Evolutionary conservation across 192 early-diverging fungal genomes (phyloP).

Genomic region (Coemansia sp.): DNA sequence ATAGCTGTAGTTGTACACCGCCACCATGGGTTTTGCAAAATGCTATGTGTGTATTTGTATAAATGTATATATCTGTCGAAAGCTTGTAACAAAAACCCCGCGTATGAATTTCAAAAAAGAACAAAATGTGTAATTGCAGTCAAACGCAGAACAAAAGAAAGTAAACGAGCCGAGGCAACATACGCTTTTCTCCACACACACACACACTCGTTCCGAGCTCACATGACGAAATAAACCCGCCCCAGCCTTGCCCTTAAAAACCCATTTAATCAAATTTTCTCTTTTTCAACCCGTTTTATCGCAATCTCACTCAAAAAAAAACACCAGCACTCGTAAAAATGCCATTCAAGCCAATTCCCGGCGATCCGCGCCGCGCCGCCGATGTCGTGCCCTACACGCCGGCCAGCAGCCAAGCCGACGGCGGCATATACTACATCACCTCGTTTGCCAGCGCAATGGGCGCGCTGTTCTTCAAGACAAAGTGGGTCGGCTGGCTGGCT

Average conservation of each 20-base stretch:
- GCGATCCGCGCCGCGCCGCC: constrained; percentile 37
- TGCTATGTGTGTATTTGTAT: neutral
- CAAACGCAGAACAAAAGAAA: neutral
- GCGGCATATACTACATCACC: constrained; percentile 45
- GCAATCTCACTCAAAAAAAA: too few relatives aligned
- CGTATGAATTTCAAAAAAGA: constrained; percentile 2
- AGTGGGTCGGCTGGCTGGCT: constrained; percentile 40
- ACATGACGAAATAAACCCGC: too few relatives aligned
- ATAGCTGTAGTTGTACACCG: constrained; percentile 55
- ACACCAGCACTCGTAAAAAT: constrained; percentile 2
- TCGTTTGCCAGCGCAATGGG: constrained; percentile 47
- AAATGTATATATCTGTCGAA: too few relatives aligned
- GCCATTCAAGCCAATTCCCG: constrained; percentile 42
- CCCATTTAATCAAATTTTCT: too few relatives aligned
- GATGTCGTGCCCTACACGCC: constrained; percentile 37
- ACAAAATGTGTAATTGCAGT: too few relatives aligned
- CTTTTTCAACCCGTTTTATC: too few relatives aligned
- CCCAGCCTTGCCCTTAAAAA: too few relatives aligned
- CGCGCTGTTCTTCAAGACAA: constrained; percentile 36
- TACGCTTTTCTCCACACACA: neutral
- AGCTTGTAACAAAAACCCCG: too few relatives aligned
- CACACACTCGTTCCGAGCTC: neutral
- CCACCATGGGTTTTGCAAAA: constrained; percentile 32
- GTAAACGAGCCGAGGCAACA: neutral
- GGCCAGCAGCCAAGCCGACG: constrained; percentile 29